Base-by-base conservation (phyloP, 169 alveolate genomes). In the Plasmodium yoelii region DNA sequence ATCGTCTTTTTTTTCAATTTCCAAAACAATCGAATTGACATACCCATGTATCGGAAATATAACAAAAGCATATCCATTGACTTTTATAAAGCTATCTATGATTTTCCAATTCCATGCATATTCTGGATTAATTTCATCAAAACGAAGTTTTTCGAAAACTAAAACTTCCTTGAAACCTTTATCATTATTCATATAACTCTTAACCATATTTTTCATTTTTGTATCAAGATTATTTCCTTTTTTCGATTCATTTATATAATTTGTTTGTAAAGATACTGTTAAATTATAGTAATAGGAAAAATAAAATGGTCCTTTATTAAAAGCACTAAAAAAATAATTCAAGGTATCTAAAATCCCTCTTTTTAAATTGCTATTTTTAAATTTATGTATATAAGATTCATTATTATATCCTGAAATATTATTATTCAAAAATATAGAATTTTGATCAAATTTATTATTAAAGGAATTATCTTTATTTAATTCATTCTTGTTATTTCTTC, bases 31-130 rank as follows among this genome's bases (percentile, higher is more conserved):
- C 39, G 71, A 39, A 19, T 53, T 68, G 15, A 82, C 42, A 53
- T 69, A 82, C 12, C 90, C 90, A 68, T 82, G 90, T 9, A 68
- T 61, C 57, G 69, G 39, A 71, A 82, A 82, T 61, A 82, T 61
- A 57, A 82, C 86, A 60, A 82, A 82, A n/a, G 56, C 84, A 22
- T 19, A 68, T 53, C 59, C 90, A 57, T 82, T 64, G 7, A 68
- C 44, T 46, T 69, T 49, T 9, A n/a, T 44, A 57, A 82, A 82
- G 2, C 22, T 60, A 28, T 65, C 53, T 24, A 82, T 42, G 46
- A 67, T 18, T 47, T 82, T 82, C 90, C 90, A 82, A 53, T 82
- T 82, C 90, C 90, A 82, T 61, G 84, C 69, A 26, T 82, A 82
- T 47, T 82, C 90, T 9, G 67, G 39, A 82, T 82, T 69, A 42